These are phyloP conservation scores for Aaosphaeria arxii DNA, from an alignment of 2,329 filamentous ascomycete genomes.

Conservation along the genomic window DNA sequence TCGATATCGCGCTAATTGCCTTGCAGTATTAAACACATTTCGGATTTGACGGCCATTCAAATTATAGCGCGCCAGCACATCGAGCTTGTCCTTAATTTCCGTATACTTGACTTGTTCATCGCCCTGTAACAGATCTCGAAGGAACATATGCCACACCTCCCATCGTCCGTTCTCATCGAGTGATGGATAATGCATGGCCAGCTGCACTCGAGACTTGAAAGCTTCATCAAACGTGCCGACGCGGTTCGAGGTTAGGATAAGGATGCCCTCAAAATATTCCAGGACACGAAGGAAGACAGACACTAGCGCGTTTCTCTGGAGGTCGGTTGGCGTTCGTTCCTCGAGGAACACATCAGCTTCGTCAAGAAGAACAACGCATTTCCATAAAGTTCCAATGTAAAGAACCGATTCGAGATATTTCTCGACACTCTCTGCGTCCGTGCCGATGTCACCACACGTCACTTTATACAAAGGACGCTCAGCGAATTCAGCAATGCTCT, in stretches of 20 bases:
- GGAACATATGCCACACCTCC: conserved; percentile 9
- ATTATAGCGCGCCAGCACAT: conserved; percentile 29
- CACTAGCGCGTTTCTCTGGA: conserved; percentile 19
- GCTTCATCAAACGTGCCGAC: conserved; percentile 16
- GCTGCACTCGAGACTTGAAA: conserved; percentile 13
- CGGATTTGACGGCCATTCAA: conserved; percentile 51
- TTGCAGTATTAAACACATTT: conserved; percentile 27
- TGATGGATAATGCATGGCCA: conserved; percentile 5
- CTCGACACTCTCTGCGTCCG: conserved; percentile 3
- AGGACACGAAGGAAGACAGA: conserved; percentile 11
- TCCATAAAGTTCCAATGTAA: conserved; percentile 36
- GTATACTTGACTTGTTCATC: conserved; percentile 5
- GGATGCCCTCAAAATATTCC: conserved; percentile 8
- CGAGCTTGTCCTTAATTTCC: conserved; percentile 5
- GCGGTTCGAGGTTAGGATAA: conserved; percentile 13
- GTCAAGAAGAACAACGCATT: conserved; percentile 55
- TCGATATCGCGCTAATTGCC: conserved; percentile 11
- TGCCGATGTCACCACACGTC: conserved; percentile 7
- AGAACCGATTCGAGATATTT: conserved; percentile 5
- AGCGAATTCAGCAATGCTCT: conserved; percentile 44
- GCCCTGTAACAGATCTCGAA: conserved; percentile 5
- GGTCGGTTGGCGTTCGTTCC: conserved; percentile 28
- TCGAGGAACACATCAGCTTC: conserved; percentile 59
- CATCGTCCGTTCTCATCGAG: neutral
- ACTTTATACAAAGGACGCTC: conserved; percentile 45